Evolutionary conservation across 768 basidiomycete species (phyloP).

Genomic region (Lentinula edodes): DNA sequence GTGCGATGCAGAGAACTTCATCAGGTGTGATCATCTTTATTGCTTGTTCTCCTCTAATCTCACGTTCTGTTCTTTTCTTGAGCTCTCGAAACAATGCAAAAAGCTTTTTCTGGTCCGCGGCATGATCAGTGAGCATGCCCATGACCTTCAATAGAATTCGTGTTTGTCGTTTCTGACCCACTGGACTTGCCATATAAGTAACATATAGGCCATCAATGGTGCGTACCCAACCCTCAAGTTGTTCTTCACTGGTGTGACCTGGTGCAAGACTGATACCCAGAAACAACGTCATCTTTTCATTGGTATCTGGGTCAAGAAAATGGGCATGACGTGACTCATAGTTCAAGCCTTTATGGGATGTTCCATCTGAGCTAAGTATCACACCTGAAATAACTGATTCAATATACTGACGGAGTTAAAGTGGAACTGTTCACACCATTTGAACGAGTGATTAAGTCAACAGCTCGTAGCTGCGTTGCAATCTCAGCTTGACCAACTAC

Average conservation of each 20-base stretch:
- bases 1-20: too few species aligned
- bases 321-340: not conserved
- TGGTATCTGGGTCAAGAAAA: not conserved
- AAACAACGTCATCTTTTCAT: not conserved
- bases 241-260: slow-evolving; percentile 9
- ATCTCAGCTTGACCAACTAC: not conserved
- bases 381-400: not conserved
- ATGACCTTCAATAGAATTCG: slow-evolving; percentile 1
- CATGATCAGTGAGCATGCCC: too few species aligned
- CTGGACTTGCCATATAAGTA: slow-evolving; percentile 5
- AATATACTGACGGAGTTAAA: too few species aligned
- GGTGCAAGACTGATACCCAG: slow-evolving; percentile 5
- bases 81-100: too few species aligned
- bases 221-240: slow-evolving; percentile 7
- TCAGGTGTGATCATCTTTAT: too few species aligned
- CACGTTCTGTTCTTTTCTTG: too few species aligned
- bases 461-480: not conserved
- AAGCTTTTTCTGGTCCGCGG: too few species aligned
- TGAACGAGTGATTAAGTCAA: not conserved
- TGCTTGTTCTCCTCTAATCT: too few species aligned
- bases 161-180: slow-evolving; percentile 1
- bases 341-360: not conserved
- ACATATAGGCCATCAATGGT: slow-evolving; percentile 6
- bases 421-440: not conserved
- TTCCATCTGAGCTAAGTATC: not conserved